Base-by-base conservation (phyloP, 768 basidiomycete genomes). In the Hortiboletus campestris region DNA sequence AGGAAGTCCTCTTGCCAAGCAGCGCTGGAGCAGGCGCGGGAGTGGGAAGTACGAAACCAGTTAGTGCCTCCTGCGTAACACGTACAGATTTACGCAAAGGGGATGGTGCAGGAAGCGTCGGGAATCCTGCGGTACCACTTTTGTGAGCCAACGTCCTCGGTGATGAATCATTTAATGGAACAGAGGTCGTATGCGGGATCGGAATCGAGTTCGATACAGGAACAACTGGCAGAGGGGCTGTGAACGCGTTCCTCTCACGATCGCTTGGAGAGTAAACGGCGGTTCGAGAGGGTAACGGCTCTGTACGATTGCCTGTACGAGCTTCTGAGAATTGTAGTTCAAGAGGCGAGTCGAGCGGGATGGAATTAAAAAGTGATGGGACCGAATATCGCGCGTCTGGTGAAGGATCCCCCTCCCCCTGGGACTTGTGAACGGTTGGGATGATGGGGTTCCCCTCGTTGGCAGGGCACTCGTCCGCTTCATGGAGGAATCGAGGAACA, bases 1-100 rank as follows among this genome's bases (percentile, higher is more conserved):
- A 91, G 4, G 90, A 91, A 10, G 87, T 87, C 32, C 89, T 83
- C 63, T 88, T 90, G 3, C 81, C 83, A 11, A 75, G 60, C 5
- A 69, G 75, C 28, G 79, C 76, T 17, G 63, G 66, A 40, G 59
- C 63, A 12, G 67, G 63, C 3, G 77, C 78, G 16, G 73, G 73
- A 20, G 70, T 70, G 4, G 76, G 75, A 20, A 74, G 55, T 32
- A 68, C 59, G 20, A 64, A 44, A 39, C 70, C 70, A 11, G 64
- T 56, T 1, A 75, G 75, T 40, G 78, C 67, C 19, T 86, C 87
- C 19, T 76, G 76, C 34, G 74, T 62, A 13, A 75, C 62, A 25
- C 82, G 81, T 57, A 82, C 78, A 0, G 87, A 88, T 71, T 89
- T 91, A 25, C 84, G 83, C 47, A 89, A 71, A 5, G 86, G 83